Evolutionary conservation across 768 basidiomycete species (phyloP).

Genomic region (Lactarius akahatsu): DNA sequence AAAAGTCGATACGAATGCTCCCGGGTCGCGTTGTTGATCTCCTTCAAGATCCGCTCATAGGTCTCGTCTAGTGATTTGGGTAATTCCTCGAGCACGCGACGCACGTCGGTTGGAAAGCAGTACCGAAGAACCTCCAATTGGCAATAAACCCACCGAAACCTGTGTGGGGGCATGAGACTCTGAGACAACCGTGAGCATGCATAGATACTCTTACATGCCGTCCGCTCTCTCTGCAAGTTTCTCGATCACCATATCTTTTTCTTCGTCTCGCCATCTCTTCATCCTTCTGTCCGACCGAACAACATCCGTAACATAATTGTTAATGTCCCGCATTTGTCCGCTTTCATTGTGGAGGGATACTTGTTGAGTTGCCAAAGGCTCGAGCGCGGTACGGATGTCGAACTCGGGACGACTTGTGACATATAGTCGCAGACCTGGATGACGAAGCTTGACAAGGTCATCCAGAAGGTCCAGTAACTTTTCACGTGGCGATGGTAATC

Average conservation of each 20-base stretch:
- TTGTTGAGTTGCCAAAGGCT: neutral
- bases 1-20: neutral
- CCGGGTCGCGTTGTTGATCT: constrained; percentile 1
- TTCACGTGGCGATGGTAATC: neutral
- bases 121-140: constrained; percentile 4
- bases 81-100: neutral
- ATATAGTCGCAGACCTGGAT: neutral
- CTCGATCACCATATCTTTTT: neutral
- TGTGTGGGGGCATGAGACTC: neutral
- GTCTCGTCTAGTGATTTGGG: constrained; percentile 8
- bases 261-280: neutral
- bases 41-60: constrained; percentile 1
- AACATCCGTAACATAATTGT: neutral
- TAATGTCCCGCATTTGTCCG: neutral
- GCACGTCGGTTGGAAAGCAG: neutral
- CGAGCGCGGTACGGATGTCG: neutral
- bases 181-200: neutral
- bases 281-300: neutral
- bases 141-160: constrained; percentile 16
- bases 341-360: constrained; percentile 1
- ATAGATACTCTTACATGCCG: neutral
- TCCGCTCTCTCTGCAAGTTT: neutral
- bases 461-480: neutral
- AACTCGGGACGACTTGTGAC: neutral
- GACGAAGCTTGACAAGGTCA: neutral